phyloP scores from a whole-genome alignment of 768 basidiomycete species.

The Inosperma sp. region DNA sequence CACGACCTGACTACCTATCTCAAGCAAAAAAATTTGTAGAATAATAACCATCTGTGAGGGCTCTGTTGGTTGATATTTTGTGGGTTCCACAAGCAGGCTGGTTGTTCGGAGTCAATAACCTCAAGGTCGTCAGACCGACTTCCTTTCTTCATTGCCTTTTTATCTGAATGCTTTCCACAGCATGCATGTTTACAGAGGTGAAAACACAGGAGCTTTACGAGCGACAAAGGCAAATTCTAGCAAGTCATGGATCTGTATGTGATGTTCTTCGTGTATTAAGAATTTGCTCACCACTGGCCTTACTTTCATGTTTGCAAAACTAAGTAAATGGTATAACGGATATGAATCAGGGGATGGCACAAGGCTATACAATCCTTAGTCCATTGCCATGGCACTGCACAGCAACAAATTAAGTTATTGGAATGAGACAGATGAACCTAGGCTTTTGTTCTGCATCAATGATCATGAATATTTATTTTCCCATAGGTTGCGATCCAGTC shows the following conservation, averaged over 20 bases:
- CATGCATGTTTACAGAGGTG: constrained; percentile 5
- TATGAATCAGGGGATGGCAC: constrained; percentile 4
- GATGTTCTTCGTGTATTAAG: background rate
- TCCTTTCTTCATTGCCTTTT: no score
- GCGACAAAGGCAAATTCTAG: background rate
- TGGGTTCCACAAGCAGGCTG: no score
- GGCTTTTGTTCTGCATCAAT: background rate
- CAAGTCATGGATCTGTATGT: background rate
- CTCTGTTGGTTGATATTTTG: no score
- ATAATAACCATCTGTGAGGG: no score
- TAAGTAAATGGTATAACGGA: background rate
- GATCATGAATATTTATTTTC: no score
- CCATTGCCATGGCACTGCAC: background rate
- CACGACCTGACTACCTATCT: no score
- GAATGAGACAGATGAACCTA: background rate
- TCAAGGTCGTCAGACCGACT: no score
- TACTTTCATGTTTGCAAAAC: background rate
- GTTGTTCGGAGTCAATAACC: no score
- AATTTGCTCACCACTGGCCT: background rate
- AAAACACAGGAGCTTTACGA: background rate
- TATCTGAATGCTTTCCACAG: background rate
- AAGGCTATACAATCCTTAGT: background rate
- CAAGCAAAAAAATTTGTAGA: no score
- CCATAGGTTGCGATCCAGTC: constrained; percentile 1
- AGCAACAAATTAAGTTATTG: constrained; percentile 2